Percentiles rank a stretch among this genome's conserved stretches.
These are phyloP conservation scores for Pseudomicrostroma phylloplanum DNA, from an alignment of 1,284 basidiomycete species.

Conservation along the genomic window DNA sequence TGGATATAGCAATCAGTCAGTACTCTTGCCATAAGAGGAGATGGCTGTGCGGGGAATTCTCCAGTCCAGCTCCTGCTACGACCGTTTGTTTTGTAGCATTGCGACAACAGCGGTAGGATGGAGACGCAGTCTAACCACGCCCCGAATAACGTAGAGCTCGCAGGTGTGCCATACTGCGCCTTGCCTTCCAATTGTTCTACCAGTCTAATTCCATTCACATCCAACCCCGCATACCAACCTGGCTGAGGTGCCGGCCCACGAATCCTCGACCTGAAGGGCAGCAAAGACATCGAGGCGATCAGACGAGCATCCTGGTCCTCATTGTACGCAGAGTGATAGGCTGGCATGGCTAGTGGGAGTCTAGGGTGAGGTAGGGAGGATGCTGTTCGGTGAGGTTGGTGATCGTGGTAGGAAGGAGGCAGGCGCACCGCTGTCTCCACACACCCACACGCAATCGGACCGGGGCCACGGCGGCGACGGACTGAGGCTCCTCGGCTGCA, in stretches of 20 bases:
- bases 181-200: too few relatives aligned
- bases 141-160: too few relatives aligned
- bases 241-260: constrained; percentile 77
- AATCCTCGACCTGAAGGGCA: constrained; percentile 84
- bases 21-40: background rate
- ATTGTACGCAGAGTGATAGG: constrained; percentile 90
- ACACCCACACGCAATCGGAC: too few relatives aligned
- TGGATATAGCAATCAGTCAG: background rate
- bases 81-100: background rate
- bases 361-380: too few relatives aligned
- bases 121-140: too few relatives aligned
- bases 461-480: too few relatives aligned
- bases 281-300: constrained; percentile 81
- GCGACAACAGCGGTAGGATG: too few relatives aligned
- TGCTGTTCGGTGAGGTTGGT: too few relatives aligned
- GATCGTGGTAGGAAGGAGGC: too few relatives aligned
- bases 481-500: too few relatives aligned
- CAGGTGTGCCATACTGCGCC: too few relatives aligned
- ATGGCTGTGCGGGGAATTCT: background rate
- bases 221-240: constrained; percentile 56
- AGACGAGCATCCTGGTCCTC: constrained; percentile 67
- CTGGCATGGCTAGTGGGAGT: constrained; percentile 17
- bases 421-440: too few relatives aligned
- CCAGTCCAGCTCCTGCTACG: background rate
- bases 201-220: constrained; percentile 1